Conservation (phyloP, 805 yeast genomes). For the Saccharomyces eubayanus region DNA sequence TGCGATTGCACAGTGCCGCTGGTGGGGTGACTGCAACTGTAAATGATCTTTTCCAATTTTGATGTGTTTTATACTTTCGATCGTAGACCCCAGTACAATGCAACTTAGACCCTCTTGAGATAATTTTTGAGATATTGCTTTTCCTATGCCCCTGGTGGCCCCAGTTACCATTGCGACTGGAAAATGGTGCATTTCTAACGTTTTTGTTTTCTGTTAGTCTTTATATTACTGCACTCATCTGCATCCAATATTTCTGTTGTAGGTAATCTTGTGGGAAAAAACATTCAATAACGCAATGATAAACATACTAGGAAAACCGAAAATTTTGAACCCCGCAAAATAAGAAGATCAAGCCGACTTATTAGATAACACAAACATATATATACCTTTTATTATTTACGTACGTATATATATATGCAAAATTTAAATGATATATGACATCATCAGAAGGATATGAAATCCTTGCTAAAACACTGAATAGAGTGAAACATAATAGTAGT, state of each 20-base stretch:
- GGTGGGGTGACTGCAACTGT: constrained; percentile 6
- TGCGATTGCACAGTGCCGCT: constrained; percentile 22
- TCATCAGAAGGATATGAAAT: neutral
- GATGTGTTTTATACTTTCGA: constrained; percentile 2
- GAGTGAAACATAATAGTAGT: neutral
- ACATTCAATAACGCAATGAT: neutral
- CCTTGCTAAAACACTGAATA: neutral
- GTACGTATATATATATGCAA: neutral
- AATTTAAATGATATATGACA: neutral
- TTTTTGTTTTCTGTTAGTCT: neutral
- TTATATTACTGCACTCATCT: neutral
- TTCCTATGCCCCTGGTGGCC: constrained; percentile 38
- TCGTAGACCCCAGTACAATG: constrained; percentile 20
- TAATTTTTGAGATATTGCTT: constrained; percentile 25
- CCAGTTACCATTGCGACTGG: constrained; percentile 35
- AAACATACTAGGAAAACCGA: neutral
- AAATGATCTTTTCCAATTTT: constrained; percentile 6
- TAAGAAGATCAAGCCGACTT: neutral
- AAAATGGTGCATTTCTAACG: neutral
- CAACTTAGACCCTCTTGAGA: constrained; percentile 22
- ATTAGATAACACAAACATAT: neutral
- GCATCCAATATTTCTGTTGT: neutral
- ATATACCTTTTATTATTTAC: neutral
- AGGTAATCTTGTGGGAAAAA: neutral
- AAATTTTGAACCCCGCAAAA: neutral